Evolutionary conservation across 352 stramenopile genomes (phyloP).

Genomic region (Phytophthora pinifolia): DNA sequence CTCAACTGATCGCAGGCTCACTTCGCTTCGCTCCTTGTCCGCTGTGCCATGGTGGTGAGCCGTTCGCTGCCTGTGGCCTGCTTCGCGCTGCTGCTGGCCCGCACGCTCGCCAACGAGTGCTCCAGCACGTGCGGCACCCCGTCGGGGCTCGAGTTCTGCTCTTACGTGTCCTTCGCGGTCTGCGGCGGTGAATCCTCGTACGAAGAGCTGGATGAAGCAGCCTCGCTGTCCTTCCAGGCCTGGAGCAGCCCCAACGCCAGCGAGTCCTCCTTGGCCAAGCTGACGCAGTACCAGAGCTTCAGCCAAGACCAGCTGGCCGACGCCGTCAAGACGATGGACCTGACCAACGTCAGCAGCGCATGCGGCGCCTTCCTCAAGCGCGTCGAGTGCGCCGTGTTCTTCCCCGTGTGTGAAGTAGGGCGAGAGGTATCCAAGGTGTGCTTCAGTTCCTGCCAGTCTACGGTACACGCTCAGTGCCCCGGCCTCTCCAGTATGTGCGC

Average conservation of each 20-base stretch:
- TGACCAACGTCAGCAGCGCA: constrained; percentile 60
- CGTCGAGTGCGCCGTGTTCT: constrained; percentile 71
- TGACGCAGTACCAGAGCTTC: constrained; percentile 56
- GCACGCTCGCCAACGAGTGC: constrained; percentile 45
- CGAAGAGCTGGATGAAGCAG: constrained; percentile 54
- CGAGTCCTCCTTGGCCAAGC: constrained; percentile 29
- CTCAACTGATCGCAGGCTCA: constrained; percentile 8
- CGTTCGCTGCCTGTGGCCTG: constrained; percentile 15
- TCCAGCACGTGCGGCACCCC: constrained; percentile 78
- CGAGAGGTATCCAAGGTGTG: constrained; percentile 69
- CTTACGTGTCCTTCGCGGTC: constrained; percentile 73
- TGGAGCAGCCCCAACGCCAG: constrained; percentile 52
- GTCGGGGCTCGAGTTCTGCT: constrained; percentile 73
- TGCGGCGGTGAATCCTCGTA: constrained; percentile 61
- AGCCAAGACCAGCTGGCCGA: constrained; percentile 36
- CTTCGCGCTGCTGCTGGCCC: constrained; percentile 9
- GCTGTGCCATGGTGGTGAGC: constrained; percentile 4
- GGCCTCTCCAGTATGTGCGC: constrained; percentile 62
- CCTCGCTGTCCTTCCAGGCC: constrained; percentile 39
- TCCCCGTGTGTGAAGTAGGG: constrained; percentile 83
- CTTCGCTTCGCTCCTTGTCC: constrained; percentile 17
- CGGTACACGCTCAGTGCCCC: constrained; percentile 61
- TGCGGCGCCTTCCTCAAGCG: constrained; percentile 60
- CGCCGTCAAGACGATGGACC: constrained; percentile 48
- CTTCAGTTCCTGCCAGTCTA: constrained; percentile 57